phyloP scores from a whole-genome alignment of 345 rosid species.

The Citrus trifoliata region DNA sequence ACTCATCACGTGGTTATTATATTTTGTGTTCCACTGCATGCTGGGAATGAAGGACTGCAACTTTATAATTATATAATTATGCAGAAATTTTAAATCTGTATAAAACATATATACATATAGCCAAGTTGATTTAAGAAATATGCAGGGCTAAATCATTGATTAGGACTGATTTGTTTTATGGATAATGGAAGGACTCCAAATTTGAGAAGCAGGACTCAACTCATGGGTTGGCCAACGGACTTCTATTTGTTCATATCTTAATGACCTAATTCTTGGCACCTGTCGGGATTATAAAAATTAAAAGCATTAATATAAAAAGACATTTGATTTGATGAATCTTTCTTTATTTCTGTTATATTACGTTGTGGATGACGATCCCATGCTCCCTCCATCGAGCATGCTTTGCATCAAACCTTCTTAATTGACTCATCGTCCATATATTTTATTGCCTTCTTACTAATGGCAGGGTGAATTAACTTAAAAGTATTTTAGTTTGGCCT shows the following conservation, averaged over 20 bases:
- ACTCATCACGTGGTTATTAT: constrained; percentile 5
- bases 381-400: constrained; percentile 12
- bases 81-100: not conserved
- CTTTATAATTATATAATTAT: not conserved
- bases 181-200: not conserved
- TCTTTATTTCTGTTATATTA: not conserved
- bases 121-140: not conserved
- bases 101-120: not conserved
- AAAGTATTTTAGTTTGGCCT: too few relatives aligned
- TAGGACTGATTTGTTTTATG: constrained; percentile 8
- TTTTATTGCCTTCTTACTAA: constrained; percentile 1
- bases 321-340: not conserved
- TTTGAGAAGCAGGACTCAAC: not conserved
- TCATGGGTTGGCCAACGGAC: constrained; percentile 10
- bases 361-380: constrained; percentile 12
- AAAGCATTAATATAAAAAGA: too few relatives aligned
- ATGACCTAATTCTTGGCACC: constrained; percentile 13
- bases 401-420: not conserved
- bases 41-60: not conserved
- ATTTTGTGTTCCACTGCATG: not conserved
- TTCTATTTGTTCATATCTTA: not conserved
- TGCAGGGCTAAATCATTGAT: constrained; percentile 12
- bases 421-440: not conserved
- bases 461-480: too few relatives aligned
- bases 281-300: not conserved